phyloP scores from a whole-genome alignment of 1,284 basidiomycete species.

The Irpex sp. region DNA sequence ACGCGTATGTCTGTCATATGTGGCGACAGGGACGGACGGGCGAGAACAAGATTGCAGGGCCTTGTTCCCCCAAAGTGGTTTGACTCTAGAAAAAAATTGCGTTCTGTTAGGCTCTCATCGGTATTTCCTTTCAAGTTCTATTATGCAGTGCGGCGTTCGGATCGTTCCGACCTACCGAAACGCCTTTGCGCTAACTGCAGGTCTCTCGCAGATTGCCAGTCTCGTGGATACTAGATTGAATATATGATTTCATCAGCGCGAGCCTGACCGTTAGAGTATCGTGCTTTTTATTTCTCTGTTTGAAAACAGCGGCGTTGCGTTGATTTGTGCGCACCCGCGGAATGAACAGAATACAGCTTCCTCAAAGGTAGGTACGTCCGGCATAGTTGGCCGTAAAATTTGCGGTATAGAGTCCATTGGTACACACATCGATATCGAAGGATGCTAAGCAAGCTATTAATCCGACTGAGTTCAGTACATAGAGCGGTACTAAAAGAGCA shows the following conservation, averaged over 20 bases:
- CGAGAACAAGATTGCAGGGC: neutral
- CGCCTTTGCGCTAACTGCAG: neutral
- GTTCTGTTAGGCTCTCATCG: neutral
- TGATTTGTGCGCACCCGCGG: neutral
- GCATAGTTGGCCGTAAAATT: neutral
- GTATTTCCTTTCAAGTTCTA: neutral
- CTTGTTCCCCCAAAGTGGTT: neutral
- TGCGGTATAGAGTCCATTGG: neutral
- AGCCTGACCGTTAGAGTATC: neutral
- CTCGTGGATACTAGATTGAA: neutral
- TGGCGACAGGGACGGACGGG: too few relatives aligned
- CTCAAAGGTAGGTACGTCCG: neutral
- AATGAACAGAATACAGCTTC: neutral
- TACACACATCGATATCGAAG: neutral
- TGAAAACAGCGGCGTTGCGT: neutral
- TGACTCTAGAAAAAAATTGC: neutral
- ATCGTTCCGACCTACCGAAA: neutral
- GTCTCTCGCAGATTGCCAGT: slow-evolving; percentile 5
- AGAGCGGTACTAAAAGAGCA: neutral
- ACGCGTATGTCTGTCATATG: neutral
- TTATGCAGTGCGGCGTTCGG: neutral
- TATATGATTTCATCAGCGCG: neutral
- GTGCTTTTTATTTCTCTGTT: neutral
- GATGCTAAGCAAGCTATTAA: neutral
- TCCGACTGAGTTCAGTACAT: neutral